A percentile compares a stretch with the other conserved stretches of the same genome.
These are phyloP conservation scores for Globisporangium paddicum DNA, from an alignment of 352 stramenopile species.

Conservation along the genomic window DNA sequence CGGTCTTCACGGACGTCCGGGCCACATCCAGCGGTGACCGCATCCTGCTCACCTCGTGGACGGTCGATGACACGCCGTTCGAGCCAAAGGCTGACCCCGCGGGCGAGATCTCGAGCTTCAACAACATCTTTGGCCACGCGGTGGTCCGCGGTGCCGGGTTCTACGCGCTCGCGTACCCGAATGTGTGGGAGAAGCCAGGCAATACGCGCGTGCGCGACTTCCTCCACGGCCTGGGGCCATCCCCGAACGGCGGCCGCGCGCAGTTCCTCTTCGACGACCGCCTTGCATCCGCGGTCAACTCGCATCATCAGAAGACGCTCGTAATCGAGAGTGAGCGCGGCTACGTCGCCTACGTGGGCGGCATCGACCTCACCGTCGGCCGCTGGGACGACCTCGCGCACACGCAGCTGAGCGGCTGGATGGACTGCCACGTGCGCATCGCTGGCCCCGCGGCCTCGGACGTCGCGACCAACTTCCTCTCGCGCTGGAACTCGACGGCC, in stretches of 20 bases:
- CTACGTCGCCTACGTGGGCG: constrained; percentile 24
- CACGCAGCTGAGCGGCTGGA: constrained; percentile 23
- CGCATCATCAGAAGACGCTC: constrained; percentile 51
- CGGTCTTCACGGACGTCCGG: constrained; percentile 21
- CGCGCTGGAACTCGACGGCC: constrained; percentile 27
- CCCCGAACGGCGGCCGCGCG: constrained; percentile 4
- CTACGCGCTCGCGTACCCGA: constrained; percentile 1
- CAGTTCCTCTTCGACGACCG: constrained; percentile 50
- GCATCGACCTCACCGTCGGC: constrained; percentile 24
- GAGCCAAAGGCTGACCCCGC: neutral
- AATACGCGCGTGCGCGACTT: constrained; percentile 1
- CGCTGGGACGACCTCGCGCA: constrained; percentile 27
- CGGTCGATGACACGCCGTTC: constrained; percentile 11
- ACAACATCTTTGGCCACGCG: constrained; percentile 4
- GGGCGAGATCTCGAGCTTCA: constrained; percentile 2
- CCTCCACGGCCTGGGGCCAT: neutral
- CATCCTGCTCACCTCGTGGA: constrained; percentile 13
- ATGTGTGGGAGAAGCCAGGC: constrained; percentile 2
- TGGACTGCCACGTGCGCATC: constrained; percentile 22
- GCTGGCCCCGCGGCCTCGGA: constrained; percentile 18
- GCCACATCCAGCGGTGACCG: constrained; percentile 17
- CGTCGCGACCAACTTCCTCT: constrained; percentile 24
- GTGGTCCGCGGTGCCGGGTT: neutral
- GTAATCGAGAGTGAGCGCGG: constrained; percentile 9
- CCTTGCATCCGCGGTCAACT: constrained; percentile 18